Base-by-base conservation (phyloP, 2,329 filamentous ascomycete genomes). In the Colletotrichum limetticola region DNA sequence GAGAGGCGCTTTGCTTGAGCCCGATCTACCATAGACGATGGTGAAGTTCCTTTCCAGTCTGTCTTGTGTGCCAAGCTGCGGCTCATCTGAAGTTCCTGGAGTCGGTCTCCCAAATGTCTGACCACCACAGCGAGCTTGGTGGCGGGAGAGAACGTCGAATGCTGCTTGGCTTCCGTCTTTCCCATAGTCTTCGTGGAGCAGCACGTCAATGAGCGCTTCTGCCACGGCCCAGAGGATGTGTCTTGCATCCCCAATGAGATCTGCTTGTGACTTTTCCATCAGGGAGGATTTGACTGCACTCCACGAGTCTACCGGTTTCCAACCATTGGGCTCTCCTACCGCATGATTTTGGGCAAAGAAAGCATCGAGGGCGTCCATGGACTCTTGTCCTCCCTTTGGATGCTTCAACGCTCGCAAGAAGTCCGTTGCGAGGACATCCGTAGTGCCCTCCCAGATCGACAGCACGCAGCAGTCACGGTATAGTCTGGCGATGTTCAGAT, bases 371-470 rank as follows among this genome's bases (percentile, higher is more conserved):
- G 85, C 86, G n/a, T 82, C 79, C 3, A 86, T 72, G 42, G 80
- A 82, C 11, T 79, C 81, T 12, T 68, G 76, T 4, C 83, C 86
- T 1, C 74, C 78, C 28, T 79, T 79, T 0, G 84, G 79, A 42
- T 88, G 85, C 74, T 87, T 88, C 84, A 28, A 76, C 74, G 78
- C 88, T 86, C 80, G 79, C 6, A 76, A 22, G 46, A 76, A 74
- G 53, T 76, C 75, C 11, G 75, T 75, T 42, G 90, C 89, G 68
- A 95, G 84, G 6, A 95, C 91, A 76, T 94, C 92, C 0, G 92
- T 93, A 0, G 93, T 94, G 1, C 92, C 91, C 80, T 93, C 92
- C 91, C 91, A 93, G 61, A 94, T 94, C 16, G 89, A 86, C 63
- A 90, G 82, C 3, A 94, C 92, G 8, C 82, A 85, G 1, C 87